Percentiles rank a stretch among this genome's conserved stretches.
Evolutionary conservation across 495 filamentous ascomycete species (phyloP).

Genomic region (Podospora pseudocomata): DNA sequence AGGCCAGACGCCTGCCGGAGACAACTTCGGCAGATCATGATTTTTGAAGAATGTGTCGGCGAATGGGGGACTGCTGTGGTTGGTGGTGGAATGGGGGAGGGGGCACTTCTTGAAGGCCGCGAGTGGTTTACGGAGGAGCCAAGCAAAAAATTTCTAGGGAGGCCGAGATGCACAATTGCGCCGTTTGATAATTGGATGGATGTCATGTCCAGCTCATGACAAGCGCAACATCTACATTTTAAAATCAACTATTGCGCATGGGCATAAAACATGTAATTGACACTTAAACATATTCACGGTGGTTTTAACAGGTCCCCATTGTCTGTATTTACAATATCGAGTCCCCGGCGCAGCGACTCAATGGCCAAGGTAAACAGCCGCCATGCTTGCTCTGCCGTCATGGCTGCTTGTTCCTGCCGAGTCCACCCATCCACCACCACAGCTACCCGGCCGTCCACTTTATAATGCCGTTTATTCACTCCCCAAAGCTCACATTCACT

Average conservation of each 20-base stretch:
- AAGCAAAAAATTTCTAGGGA: conserved; percentile 46
- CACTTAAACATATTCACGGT: background rate
- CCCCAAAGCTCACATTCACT: background rate
- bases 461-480: background rate
- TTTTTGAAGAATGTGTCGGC: conserved; percentile 14
- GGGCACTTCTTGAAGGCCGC: conserved; percentile 10
- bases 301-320: background rate
- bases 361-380: background rate
- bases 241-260: background rate
- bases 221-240: background rate
- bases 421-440: conserved; percentile 4
- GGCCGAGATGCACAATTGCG: conserved; percentile 19
- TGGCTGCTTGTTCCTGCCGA: background rate
- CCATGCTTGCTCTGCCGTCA: conserved; percentile 1
- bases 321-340: conserved; percentile 1
- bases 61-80: background rate
- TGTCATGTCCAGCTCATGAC: conserved; percentile 8
- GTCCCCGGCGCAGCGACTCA: background rate
- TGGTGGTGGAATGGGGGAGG: background rate
- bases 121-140: conserved; percentile 15
- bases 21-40: conserved; percentile 49
- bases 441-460: background rate
- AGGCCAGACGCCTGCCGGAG: conserved; percentile 37
- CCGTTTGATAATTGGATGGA: conserved; percentile 18
- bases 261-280: background rate